Base-by-base conservation (phyloP, 306 rosid genomes). In the Cicer cuneatum region DNA sequence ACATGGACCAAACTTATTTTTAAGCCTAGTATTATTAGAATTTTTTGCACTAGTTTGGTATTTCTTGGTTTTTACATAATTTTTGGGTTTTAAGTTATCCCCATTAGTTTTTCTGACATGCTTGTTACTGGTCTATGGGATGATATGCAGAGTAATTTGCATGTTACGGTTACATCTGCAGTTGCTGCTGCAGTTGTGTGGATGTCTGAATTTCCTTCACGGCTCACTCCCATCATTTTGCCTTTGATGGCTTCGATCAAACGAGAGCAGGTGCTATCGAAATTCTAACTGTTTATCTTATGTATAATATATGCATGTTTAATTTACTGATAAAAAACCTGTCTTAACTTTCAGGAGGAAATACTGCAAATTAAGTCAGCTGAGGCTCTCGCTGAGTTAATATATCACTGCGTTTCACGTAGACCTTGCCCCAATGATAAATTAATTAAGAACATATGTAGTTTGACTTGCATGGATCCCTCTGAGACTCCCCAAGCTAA, bases 101-200 rank as follows among this genome's bases (percentile, higher is more conserved):
- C 46, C 38, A 8, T 13, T 57, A 13, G 35, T 41, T 78, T 46
- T 63, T 68, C 71, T 80, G 61, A 76, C 78, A 24, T 73, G 51
- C 59, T 74, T 61, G 75, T 84, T 82, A 38, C 49, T 76, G 68
- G 57, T 74, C 69, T 57, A 33, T 86, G 74, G 39, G 78, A 78
- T 65, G 73, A 65, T 79, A 47, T 78, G 89, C 97, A 94, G 98
- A 88, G 87, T 85, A 91, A 90, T 82, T 80, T 94, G 82, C 98
- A 94, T 79, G 86, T 94, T 75, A 83, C 93, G 41, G 98, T 94
- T 41, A 81, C 98, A 71, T 89, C 98, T 76, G 83, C 92, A 40
- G 87, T 84, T 90, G 98, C 97, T 51, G 96, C 97, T 69, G 91
- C 97, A 21, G 92, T 91, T 83, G 96, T 94, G 60, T 94, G 97